Conservation (phyloP, 345 rosid species). For the Syzygium jambos region DNA sequence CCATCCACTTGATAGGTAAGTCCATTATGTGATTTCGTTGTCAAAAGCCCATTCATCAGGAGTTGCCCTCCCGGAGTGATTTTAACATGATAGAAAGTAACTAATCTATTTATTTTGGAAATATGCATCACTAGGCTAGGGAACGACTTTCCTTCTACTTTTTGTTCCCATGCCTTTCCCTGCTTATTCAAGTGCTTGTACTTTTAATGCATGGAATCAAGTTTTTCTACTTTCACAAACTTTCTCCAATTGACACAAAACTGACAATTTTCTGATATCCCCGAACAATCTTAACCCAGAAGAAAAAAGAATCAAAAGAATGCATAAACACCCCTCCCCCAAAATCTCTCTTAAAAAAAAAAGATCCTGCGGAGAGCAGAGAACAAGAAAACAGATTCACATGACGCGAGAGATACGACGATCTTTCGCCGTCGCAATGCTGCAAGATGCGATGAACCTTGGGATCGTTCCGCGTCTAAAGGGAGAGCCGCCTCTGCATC, state of each 20-base stretch:
- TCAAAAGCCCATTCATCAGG: neutral
- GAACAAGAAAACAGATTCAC: neutral
- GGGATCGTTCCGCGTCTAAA: neutral
- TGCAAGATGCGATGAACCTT: neutral
- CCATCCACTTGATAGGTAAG: neutral
- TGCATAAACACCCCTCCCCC: neutral
- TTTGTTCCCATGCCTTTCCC: neutral
- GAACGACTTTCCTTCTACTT: neutral
- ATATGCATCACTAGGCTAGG: neutral
- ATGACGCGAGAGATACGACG: neutral
- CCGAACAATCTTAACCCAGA: neutral
- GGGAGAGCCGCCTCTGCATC: slow-evolving; percentile 39
- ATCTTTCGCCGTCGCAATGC: neutral
- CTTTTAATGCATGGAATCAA: neutral
- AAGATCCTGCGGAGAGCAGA: too few relatives aligned
- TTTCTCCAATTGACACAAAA: neutral
- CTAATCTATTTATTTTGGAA: neutral
- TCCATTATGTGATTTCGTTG: neutral
- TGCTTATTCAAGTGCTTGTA: neutral
- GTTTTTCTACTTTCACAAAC: neutral
- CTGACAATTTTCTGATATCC: neutral
- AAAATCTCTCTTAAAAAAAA: neutral
- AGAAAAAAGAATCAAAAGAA: neutral
- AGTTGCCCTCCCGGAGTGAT: neutral
- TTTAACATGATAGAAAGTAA: neutral